A percentile compares a stretch with the other conserved stretches of the same genome.
These are phyloP conservation scores for Melastoma candidum DNA, from an alignment of 441 rosid species.

Conservation along the genomic window DNA sequence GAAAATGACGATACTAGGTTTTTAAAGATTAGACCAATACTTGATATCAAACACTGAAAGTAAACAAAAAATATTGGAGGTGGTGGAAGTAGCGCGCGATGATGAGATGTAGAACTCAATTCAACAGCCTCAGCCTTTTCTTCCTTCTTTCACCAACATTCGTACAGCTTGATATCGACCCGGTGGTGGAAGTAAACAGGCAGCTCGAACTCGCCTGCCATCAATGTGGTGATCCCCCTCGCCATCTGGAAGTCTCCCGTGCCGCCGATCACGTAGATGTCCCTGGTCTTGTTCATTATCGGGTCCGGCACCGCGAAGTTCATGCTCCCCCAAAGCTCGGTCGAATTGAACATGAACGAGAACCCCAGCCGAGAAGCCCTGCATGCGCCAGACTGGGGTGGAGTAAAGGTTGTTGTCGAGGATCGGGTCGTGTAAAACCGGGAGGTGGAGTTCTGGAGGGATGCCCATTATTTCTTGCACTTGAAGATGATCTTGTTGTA, in stretches of 20 bases:
- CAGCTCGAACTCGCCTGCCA: slow-evolving; percentile 69
- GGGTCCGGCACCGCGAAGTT: slow-evolving; percentile 78
- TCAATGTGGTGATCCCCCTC: slow-evolving; percentile 76
- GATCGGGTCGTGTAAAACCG: slow-evolving; percentile 70
- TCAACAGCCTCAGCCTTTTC: too few relatives aligned
- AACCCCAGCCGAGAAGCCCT: slow-evolving; percentile 82
- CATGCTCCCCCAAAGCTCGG: slow-evolving; percentile 49
- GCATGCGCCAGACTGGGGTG: slow-evolving; percentile 55
- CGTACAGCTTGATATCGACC: slow-evolving; percentile 57
- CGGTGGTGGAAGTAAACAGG: slow-evolving; percentile 65
- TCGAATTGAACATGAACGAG: slow-evolving; percentile 57
- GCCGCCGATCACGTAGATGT: slow-evolving; percentile 71
- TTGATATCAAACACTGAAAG: too few relatives aligned
- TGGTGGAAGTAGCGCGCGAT: too few relatives aligned
- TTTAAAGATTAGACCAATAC: too few relatives aligned
- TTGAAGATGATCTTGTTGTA: too few relatives aligned
- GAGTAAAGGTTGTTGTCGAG: slow-evolving; percentile 60
- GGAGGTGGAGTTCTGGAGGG: slow-evolving; percentile 33
- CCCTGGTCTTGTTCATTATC: slow-evolving; percentile 70
- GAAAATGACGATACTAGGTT: too few relatives aligned
- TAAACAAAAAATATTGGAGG: too few relatives aligned
- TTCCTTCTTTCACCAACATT: slow-evolving; percentile 42
- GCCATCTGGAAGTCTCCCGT: slow-evolving; percentile 85
- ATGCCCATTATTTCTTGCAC: too few relatives aligned
- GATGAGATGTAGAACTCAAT: too few relatives aligned